phyloP scores from a whole-genome alignment of 192 early-diverging fungal genomes.

The Pilaira anomala region DNA sequence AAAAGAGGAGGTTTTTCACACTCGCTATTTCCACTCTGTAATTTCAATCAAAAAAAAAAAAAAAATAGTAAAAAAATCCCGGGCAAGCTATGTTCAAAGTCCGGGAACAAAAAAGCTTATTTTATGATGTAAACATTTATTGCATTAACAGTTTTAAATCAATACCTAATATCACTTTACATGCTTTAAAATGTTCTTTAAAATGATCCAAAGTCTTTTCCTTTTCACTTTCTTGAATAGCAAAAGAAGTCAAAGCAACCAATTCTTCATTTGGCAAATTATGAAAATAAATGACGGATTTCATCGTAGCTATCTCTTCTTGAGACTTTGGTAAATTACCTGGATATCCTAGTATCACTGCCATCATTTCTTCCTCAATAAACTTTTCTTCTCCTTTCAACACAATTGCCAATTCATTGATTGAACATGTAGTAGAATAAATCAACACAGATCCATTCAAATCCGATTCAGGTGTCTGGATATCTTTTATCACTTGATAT shows the following conservation, averaged over 20 bases:
- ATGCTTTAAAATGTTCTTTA: neutral
- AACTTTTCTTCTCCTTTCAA: neutral
- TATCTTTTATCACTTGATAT: neutral
- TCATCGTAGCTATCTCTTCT: constrained; percentile 2
- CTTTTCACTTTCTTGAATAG: neutral
- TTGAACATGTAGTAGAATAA: neutral
- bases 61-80: neutral
- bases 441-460: neutral
- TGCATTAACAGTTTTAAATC: neutral
- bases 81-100: neutral
- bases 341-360: constrained; percentile 1
- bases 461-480: neutral
- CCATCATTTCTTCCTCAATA: neutral
- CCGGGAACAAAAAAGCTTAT: no score
- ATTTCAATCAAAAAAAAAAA: no score
- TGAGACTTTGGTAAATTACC: constrained; percentile 1
- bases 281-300: neutral
- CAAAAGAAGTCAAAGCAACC: neutral
- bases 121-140: no score
- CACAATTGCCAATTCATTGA: neutral
- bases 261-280: neutral
- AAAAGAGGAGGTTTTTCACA: constrained; percentile 40
- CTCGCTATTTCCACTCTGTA: constrained; percentile 52
- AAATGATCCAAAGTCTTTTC: neutral
- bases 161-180: constrained; percentile 4